phyloP scores from a whole-genome alignment of 495 filamentous ascomycete species.

The Amorphotheca resinae region DNA sequence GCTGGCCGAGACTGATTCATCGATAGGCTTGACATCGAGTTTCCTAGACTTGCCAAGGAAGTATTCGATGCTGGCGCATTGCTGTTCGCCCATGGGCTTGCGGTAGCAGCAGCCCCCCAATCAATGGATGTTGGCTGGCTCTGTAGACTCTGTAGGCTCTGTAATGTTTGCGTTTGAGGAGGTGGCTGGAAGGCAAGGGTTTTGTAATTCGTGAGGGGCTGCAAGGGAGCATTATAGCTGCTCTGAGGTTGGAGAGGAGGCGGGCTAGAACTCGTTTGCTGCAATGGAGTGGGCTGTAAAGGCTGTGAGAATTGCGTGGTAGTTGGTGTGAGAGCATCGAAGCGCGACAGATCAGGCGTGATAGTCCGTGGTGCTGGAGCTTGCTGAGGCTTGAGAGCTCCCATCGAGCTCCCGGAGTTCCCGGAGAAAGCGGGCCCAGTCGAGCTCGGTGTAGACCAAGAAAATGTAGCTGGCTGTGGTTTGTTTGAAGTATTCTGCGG shows the following conservation, averaged over 20 bases:
- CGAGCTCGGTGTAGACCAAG: conserved; percentile 45
- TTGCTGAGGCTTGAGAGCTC: conserved; percentile 28
- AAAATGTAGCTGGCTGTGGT: conserved; percentile 34
- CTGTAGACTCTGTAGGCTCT: background rate
- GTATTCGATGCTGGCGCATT: conserved; percentile 7
- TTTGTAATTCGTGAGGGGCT: conserved; percentile 4
- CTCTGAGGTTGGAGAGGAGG: conserved; percentile 13
- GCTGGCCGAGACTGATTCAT: conserved; percentile 16
- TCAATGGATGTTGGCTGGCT: conserved; percentile 5
- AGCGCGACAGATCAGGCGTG: conserved; percentile 39
- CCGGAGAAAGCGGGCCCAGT: conserved; percentile 7
- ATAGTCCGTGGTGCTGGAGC: conserved; percentile 36
- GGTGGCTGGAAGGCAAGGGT: conserved; percentile 1
- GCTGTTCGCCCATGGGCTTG: conserved; percentile 18
- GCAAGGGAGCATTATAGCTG: conserved; percentile 12
- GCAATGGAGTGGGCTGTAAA: conserved; percentile 25
- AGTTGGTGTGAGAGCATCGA: conserved; percentile 36
- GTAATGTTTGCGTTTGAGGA: background rate
- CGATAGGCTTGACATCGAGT: conserved; percentile 17
- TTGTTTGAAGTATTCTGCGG: conserved; percentile 12
- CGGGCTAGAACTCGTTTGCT: background rate
- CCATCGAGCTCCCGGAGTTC: conserved; percentile 19
- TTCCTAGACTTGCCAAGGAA: conserved; percentile 24
- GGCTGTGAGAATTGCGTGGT: conserved; percentile 43
- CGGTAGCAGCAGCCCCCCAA: conserved; percentile 14